Evolutionary conservation across 2,329 filamentous ascomycete species (phyloP).

Genomic region (Diatrype stigma): DNA sequence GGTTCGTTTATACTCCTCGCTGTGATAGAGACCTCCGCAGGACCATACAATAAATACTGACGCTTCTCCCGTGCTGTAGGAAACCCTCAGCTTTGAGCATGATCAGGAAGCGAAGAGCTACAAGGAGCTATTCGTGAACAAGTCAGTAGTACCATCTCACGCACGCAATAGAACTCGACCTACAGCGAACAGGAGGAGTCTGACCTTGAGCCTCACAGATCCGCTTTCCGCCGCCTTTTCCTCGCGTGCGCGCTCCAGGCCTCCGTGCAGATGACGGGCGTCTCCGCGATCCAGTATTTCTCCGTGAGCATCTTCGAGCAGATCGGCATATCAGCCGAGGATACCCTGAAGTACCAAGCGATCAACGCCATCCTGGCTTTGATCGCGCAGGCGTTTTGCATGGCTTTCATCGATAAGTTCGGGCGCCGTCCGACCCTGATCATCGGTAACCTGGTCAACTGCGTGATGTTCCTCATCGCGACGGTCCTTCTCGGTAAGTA

Average conservation of each 20-base stretch:
- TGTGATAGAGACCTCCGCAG: too few relatives aligned
- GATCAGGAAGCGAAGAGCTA: slow-evolving; percentile 68
- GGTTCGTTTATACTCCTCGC: slow-evolving; percentile 37
- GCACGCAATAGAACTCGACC: not conserved
- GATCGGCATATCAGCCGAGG: slow-evolving; percentile 61
- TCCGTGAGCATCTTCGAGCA: slow-evolving; percentile 62
- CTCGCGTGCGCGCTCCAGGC: slow-evolving; percentile 67
- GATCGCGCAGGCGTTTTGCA: slow-evolving; percentile 63
- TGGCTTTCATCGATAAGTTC: slow-evolving; percentile 63
- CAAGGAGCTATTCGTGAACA: slow-evolving; percentile 61
- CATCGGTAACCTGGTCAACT: slow-evolving; percentile 66
- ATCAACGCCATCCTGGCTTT: slow-evolving; percentile 70
- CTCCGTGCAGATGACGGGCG: slow-evolving; percentile 72
- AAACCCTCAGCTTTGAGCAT: slow-evolving; percentile 58
- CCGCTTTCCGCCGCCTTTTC: slow-evolving; percentile 68
- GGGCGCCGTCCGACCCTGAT: slow-evolving; percentile 73
- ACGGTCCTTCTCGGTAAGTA: slow-evolving; percentile 40
- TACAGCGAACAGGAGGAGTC: not conserved
- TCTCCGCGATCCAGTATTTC: slow-evolving; percentile 72
- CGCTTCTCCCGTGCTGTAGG: slow-evolving; percentile 10
- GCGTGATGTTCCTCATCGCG: slow-evolving; percentile 67
- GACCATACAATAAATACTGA: not conserved
- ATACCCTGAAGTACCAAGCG: slow-evolving; percentile 70
- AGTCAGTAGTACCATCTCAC: slow-evolving; percentile 17
- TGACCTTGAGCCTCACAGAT: slow-evolving; percentile 26